Evolutionary conservation across 1,284 basidiomycete species (phyloP).

Genomic region (Ustilago sp.): DNA sequence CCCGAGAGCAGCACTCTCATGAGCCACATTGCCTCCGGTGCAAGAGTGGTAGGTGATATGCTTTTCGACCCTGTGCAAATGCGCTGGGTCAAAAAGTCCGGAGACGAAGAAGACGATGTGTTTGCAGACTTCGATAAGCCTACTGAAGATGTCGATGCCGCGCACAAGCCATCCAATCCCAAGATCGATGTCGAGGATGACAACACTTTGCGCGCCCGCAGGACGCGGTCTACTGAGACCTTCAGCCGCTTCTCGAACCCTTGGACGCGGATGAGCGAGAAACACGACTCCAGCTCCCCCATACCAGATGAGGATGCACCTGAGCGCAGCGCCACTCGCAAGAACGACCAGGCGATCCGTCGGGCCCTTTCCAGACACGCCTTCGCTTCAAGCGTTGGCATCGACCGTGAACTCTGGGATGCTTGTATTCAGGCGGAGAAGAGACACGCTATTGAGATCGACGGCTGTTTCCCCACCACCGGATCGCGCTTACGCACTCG

Average conservation of each 20-base stretch:
- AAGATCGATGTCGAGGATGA: slow-evolving; percentile 20
- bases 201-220: slow-evolving; percentile 44
- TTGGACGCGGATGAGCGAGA: slow-evolving; percentile 25
- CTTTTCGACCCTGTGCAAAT: slow-evolving; percentile 91
- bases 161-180: not conserved
- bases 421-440: slow-evolving; percentile 51
- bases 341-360: slow-evolving; percentile 31
- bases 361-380: slow-evolving; percentile 19
- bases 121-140: slow-evolving; percentile 52
- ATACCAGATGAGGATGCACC: slow-evolving; percentile 13
- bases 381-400: slow-evolving; percentile 27
- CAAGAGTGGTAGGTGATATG: slow-evolving; percentile 94
- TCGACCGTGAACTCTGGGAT: slow-evolving; percentile 49
- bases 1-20: slow-evolving; percentile 41
- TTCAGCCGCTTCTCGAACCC: slow-evolving; percentile 23
- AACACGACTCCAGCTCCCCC: slow-evolving; percentile 7
- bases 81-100: slow-evolving; percentile 85
- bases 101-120: slow-evolving; percentile 78
- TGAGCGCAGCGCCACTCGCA: slow-evolving; percentile 24
- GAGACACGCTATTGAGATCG: slow-evolving; percentile 47
- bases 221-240: slow-evolving; percentile 31
- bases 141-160: slow-evolving; percentile 18
- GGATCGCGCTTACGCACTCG: slow-evolving; percentile 17
- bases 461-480: slow-evolving; percentile 23
- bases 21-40: slow-evolving; percentile 61